Percentiles rank a stretch among this genome's conserved stretches.
Evolutionary conservation across 768 basidiomycete species (phyloP).

Genomic region (Suillus weaverae): DNA sequence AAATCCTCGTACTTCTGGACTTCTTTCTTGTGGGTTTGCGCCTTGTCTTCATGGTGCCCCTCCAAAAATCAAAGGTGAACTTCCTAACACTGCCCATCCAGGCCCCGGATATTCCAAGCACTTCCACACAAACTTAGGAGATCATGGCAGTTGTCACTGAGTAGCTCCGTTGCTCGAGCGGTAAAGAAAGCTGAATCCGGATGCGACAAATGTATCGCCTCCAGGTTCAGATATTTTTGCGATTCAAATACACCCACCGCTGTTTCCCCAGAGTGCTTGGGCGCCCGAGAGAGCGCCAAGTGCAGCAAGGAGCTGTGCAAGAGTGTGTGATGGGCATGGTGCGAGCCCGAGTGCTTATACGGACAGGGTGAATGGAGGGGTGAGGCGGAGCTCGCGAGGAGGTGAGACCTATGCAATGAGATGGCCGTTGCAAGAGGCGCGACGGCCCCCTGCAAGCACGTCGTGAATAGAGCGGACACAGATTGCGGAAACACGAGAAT

Average conservation of each 20-base stretch:
- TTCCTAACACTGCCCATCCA: slow-evolving; percentile 51
- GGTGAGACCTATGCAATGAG: slow-evolving; percentile 44
- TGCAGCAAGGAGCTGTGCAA: slow-evolving; percentile 42
- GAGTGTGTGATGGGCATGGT: slow-evolving; percentile 34
- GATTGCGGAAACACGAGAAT: slow-evolving; percentile 63
- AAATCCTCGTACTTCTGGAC: slow-evolving; percentile 40
- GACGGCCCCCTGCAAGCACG: slow-evolving; percentile 47
- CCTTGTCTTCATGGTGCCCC: slow-evolving; percentile 29
- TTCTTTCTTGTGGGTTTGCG: slow-evolving; percentile 31
- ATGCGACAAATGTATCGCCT: slow-evolving; percentile 53
- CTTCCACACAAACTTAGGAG: slow-evolving; percentile 46
- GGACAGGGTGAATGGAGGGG: slow-evolving; percentile 11
- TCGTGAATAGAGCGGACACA: slow-evolving; percentile 58
- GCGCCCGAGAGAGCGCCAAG: slow-evolving; percentile 31
- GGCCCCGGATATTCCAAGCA: slow-evolving; percentile 40
- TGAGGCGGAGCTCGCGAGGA: slow-evolving; percentile 29
- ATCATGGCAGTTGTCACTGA: slow-evolving; percentile 54
- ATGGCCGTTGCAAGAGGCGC: slow-evolving; percentile 47
- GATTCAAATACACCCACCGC: slow-evolving; percentile 76
- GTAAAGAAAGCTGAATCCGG: slow-evolving; percentile 46
- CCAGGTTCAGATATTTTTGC: slow-evolving; percentile 67
- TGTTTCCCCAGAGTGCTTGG: slow-evolving; percentile 39
- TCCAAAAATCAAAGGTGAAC: slow-evolving; percentile 40
- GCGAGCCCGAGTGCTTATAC: slow-evolving; percentile 19
- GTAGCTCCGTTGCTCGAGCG: slow-evolving; percentile 41